Base-by-base conservation (phyloP, 1,284 basidiomycete genomes). In the Cryptococcus maquisensis region DNA sequence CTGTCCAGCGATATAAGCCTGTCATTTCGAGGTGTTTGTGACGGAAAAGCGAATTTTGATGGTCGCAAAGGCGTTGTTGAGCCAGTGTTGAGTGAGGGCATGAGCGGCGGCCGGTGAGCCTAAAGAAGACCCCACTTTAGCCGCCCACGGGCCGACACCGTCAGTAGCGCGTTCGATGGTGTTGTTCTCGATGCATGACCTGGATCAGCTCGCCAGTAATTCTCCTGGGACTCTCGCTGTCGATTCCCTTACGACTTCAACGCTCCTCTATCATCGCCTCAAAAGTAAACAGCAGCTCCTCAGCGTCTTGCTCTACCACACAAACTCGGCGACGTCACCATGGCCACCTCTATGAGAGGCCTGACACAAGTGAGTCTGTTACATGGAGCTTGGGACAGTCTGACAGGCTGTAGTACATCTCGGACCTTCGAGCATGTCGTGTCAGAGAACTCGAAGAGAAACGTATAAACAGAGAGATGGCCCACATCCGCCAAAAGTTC, bases 391-490 rank as follows among this genome's bases (percentile, higher is more conserved):
- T 13, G 20, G 18, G 9, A 12, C 23, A 13, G 9, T 10, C 24
- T 45, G 37, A 42, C 47, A 42, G 9, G 26, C 35, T 18, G n/a
- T 68, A 95, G 91, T 98, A 98, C 81, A 98, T 98, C 75, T 92
- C 94, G 73, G 95, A 98, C 77, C 88, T 98, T 67, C 86, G 96
- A 64, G 91, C 94, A 60, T 81, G 80, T 65, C 70, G 79, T n/a
- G 78, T 80, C n/a, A 68, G 78, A 20, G 78, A 79, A 60, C 68
- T 79, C 43, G 74, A 76, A 54, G 95, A 98, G 81, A 97, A 97
- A 78, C 80, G 95, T 54, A 96, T 98, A 68, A 98, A 98, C 79
- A 93, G 96, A 76, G 96, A 99, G 79, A 98, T 99, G 95, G 95
- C 96, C 1, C 97, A 98, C 71, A 98, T 99, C 65, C 83, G 96